A percentile compares a stretch with the other conserved stretches of the same genome.
Evolutionary conservation across 768 basidiomycete species (phyloP).

Genomic region (Leucocoprinus leucothites): DNA sequence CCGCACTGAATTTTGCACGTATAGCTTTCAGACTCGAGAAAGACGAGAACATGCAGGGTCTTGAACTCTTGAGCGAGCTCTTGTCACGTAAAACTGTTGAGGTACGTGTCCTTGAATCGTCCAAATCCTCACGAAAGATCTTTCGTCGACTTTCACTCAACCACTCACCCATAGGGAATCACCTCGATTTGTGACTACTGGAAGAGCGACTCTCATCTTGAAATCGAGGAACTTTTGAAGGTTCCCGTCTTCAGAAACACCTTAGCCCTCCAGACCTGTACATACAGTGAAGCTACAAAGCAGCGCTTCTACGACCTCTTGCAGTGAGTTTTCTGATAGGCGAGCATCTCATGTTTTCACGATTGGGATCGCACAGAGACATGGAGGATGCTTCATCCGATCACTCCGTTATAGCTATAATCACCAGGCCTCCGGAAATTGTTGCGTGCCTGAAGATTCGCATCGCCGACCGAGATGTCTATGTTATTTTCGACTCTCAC

Average conservation of each 20-base stretch:
- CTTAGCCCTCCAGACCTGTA: conserved; percentile 51
- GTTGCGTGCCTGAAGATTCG: conserved; percentile 46
- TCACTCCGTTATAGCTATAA: conserved; percentile 39
- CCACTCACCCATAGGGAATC: conserved; percentile 40
- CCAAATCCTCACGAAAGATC: no score
- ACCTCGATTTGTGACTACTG: conserved; percentile 55
- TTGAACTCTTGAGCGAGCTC: conserved; percentile 4
- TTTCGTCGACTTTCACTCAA: not conserved
- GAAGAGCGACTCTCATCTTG: conserved; percentile 22
- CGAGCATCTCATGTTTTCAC: not conserved
- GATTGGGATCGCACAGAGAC: conserved; percentile 16
- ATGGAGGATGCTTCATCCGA: conserved; percentile 22
- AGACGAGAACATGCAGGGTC: conserved; percentile 20
- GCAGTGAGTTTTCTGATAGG: conserved; percentile 19
- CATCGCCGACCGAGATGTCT: conserved; percentile 33
- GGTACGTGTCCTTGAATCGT: conserved; percentile 5
- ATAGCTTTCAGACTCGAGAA: conserved; percentile 33
- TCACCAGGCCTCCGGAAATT: conserved; percentile 74
- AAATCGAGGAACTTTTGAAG: conserved; percentile 11
- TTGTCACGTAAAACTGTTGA: conserved; percentile 13
- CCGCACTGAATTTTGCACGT: conserved; percentile 62
- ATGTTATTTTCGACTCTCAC: conserved; percentile 68
- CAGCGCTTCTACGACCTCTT: conserved; percentile 27
- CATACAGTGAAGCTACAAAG: conserved; percentile 24
- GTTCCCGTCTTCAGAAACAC: conserved; percentile 25